These are phyloP conservation scores for Cucurbita maxima DNA, from an alignment of 306 rosid genomes.

Conservation along the genomic window DNA sequence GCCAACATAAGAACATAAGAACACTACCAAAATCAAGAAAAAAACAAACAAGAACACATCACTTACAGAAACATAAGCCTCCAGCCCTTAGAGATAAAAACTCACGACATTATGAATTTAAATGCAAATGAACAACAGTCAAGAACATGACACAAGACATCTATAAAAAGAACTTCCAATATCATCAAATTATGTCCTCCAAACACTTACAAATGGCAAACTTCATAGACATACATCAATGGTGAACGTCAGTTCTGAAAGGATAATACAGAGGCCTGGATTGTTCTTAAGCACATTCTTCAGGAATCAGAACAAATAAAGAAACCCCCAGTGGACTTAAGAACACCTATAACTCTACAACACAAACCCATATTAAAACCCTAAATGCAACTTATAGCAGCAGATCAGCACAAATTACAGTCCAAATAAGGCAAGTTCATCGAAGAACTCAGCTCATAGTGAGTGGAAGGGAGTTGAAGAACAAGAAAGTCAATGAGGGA, in stretches of 20 bases:
- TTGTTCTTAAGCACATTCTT: background rate
- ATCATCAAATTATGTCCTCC: background rate
- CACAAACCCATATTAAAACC: background rate
- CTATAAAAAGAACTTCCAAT: background rate
- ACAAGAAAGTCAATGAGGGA: constrained; percentile 3
- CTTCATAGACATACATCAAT: background rate
- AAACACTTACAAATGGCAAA: background rate
- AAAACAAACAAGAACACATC: background rate
- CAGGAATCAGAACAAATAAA: background rate
- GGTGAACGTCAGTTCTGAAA: background rate
- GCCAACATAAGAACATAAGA: background rate
- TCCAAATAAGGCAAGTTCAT: background rate
- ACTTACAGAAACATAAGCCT: background rate
- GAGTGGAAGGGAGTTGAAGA: background rate
- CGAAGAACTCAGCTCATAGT: background rate
- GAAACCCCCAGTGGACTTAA: background rate
- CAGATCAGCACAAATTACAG: constrained; percentile 3
- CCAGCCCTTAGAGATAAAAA: background rate
- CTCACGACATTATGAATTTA: background rate
- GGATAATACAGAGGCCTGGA: background rate
- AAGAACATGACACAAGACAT: background rate
- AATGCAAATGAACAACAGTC: background rate
- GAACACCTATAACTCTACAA: background rate
- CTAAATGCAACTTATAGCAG: background rate
- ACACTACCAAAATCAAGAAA: background rate